Evolutionary conservation across 768 basidiomycete genomes (phyloP), one percentile per base, ranked within the genome.

Genomic region (Galerina sulciceps): DNA sequence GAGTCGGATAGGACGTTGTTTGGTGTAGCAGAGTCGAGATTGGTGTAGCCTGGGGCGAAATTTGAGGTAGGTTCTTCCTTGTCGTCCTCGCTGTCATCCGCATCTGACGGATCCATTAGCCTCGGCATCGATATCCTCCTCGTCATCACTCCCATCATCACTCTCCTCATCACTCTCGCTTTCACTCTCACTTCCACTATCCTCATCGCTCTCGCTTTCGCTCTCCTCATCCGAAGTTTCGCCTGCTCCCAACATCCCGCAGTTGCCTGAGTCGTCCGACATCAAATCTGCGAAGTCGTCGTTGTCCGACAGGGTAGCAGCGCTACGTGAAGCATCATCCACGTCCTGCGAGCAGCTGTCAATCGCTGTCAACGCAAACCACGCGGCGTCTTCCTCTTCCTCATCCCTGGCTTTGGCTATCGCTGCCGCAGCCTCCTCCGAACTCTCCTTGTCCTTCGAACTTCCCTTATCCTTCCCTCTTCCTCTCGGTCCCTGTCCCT

Each of bases 401-500:
- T 45, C 44, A 10, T 45, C 23, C 44, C 60, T 62, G 14, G 46
- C 43, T 43, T 57, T 43, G 55, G 53, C 64, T 20, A 57, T 55
- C 49, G 52, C 74, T 75, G 40, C 74, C 74, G 47, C 59, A 60
- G 26, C 44, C 44, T 45, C 23, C 44, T 23, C 42, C 22, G 17
- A 17, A 43, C 42, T 43, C 42, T 43, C 42, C 42, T 43, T 38
- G 15, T 38, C 37, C 37, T 72, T 72, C 57, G 58, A 20, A 17
- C 10, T 18, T 13, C 43, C 26, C 10, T 22, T 38, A 22, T 3
- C 55, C 54, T 53, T 51, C 57, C 52, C 64, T 43, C 60, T 52
- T 57, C 35, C 56, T 62, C 35, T 41, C 26, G 65, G 71, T 20
- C 62, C 64, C 49, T 76, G 71, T 0, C 76, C 77, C 44, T 75